phyloP scores from a whole-genome alignment of 2,329 filamentous ascomycete genomes.

The Ploettnerulaceae sp. region DNA sequence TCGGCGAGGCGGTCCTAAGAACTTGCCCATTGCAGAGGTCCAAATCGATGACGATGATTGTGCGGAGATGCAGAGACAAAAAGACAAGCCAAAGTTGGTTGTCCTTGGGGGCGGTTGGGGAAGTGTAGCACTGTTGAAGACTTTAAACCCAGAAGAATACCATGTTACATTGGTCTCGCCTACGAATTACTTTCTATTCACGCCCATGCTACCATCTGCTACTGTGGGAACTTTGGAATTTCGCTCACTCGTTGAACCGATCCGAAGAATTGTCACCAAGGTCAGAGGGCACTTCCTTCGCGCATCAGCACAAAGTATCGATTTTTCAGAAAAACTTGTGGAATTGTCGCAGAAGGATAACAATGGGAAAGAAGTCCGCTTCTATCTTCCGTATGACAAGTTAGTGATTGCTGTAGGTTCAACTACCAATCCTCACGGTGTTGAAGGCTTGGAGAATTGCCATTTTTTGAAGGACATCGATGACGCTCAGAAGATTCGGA shows the following conservation, averaged over 20 bases:
- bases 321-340: slow-evolving; percentile 86
- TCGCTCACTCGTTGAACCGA: slow-evolving; percentile 86
- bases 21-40: slow-evolving; percentile 83
- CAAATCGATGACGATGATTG: slow-evolving; percentile 86
- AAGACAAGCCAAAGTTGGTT: slow-evolving; percentile 87
- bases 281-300: slow-evolving; percentile 87
- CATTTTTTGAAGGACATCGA: slow-evolving; percentile 94
- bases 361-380: slow-evolving; percentile 67
- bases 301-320: slow-evolving; percentile 79
- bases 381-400: slow-evolving; percentile 98
- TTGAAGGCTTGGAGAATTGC: slow-evolving; percentile 89
- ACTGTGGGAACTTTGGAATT: slow-evolving; percentile 94
- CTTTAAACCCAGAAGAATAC: slow-evolving; percentile 84
- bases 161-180: slow-evolving; percentile 94
- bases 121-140: slow-evolving; percentile 85
- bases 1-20: slow-evolving; percentile 83
- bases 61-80: slow-evolving; percentile 62
- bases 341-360: slow-evolving; percentile 73
- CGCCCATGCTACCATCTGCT: slow-evolving; percentile 93
- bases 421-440: slow-evolving; percentile 89
- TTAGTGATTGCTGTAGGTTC: slow-evolving; percentile 89
- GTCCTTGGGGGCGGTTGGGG: slow-evolving; percentile 95
- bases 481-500: slow-evolving; percentile 85
- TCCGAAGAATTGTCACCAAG: slow-evolving; percentile 73
- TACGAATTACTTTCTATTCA: slow-evolving; percentile 96